phyloP scores from a whole-genome alignment of 345 rosid species.

The Eucalyptus pauciflora region DNA sequence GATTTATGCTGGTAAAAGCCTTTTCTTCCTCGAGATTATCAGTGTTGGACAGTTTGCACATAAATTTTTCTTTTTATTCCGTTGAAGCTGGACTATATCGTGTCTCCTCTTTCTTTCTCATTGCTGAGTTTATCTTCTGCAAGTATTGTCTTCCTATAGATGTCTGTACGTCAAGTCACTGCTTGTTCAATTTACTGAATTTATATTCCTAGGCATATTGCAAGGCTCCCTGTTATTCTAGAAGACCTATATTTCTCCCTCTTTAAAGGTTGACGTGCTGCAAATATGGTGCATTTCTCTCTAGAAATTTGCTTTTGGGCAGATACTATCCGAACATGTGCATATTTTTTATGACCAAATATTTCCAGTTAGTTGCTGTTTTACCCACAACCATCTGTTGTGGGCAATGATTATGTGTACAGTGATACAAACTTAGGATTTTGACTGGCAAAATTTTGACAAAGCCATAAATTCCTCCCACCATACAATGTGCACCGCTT shows the following conservation, averaged over 20 bases:
- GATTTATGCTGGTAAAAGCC: slow-evolving; percentile 59
- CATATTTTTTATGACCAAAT: neutral
- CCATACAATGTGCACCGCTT: neutral
- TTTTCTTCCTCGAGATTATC: neutral
- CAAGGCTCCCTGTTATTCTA: neutral
- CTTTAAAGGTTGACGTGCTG: neutral
- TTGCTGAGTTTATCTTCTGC: neutral
- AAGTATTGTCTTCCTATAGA: neutral
- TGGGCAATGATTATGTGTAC: neutral
- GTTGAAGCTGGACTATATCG: neutral
- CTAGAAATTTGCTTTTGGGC: neutral
- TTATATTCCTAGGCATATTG: neutral
- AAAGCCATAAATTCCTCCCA: neutral
- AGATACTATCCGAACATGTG: neutral
- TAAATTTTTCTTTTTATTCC: neutral
- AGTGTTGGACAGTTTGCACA: neutral
- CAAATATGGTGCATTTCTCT: neutral
- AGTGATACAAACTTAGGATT: neutral
- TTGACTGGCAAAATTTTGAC: neutral
- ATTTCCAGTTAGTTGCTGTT: neutral
- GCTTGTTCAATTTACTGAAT: neutral
- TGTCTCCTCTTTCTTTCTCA: neutral
- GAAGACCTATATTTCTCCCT: neutral
- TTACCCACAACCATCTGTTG: neutral
- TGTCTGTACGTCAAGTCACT: neutral